Evolutionary conservation across 2,329 filamentous ascomycete genomes (phyloP).

Genomic region (Xylariales sp.): DNA sequence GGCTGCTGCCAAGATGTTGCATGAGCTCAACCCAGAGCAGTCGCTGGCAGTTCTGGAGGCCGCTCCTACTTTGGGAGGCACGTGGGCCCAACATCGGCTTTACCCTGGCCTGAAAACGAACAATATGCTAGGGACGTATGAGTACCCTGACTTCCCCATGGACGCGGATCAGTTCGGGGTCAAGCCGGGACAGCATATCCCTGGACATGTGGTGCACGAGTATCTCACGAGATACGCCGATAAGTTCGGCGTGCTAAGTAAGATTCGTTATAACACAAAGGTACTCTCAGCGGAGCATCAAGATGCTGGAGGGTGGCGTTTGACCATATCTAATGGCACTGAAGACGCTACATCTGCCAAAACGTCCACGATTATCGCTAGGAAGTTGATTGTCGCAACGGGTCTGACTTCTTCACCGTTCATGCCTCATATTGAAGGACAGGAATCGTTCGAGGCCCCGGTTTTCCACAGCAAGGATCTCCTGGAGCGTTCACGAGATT

Average conservation of each 20-base stretch:
- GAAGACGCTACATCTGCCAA: constrained; percentile 1
- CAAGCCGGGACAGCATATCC: constrained; percentile 50
- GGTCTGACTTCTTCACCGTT: constrained; percentile 56
- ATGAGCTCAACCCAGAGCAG: constrained; percentile 51
- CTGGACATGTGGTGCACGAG: constrained; percentile 47
- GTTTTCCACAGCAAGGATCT: constrained; percentile 58
- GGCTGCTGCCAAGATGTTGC: constrained; percentile 56
- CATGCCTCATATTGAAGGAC: constrained; percentile 45
- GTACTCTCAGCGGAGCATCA: constrained; percentile 48
- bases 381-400: constrained; percentile 57
- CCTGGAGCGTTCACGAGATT: constrained; percentile 23
- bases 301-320: constrained; percentile 30
- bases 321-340: constrained; percentile 10
- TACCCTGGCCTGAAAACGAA: constrained; percentile 70
- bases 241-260: constrained; percentile 42
- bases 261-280: constrained; percentile 44
- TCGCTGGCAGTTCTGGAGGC: constrained; percentile 56
- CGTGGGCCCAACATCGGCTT: constrained; percentile 63
- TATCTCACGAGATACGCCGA: constrained; percentile 55
- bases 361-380: constrained; percentile 23
- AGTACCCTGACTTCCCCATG: constrained; percentile 74
- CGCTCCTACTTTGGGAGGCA: constrained; percentile 57
- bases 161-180: constrained; percentile 43
- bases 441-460: constrained; percentile 43
- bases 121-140: constrained; percentile 68